Conservation (phyloP, 495 filamentous ascomycete genomes). For the Neurospora sp. region DNA sequence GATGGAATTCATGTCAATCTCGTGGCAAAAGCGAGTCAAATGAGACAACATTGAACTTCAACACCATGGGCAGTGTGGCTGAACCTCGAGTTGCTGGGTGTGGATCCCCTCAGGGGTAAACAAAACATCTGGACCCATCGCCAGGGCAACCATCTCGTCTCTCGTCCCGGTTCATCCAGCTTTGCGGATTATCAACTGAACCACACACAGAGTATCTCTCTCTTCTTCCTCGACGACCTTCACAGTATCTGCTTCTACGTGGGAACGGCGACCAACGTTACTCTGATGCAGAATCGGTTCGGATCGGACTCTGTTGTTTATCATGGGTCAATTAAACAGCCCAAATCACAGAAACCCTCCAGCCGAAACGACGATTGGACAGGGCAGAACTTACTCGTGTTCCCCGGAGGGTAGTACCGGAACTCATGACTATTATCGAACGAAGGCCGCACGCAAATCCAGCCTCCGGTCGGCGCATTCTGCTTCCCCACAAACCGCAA, state of each 20-base stretch:
- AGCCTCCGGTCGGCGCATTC: constrained; percentile 26
- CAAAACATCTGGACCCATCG: not conserved
- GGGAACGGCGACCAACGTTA: constrained; percentile 21
- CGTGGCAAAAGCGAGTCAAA: not conserved
- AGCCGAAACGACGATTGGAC: not conserved
- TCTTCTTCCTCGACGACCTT: not conserved
- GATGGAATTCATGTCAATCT: not conserved
- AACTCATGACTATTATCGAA: constrained; percentile 35
- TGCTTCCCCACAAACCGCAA: constrained; percentile 27
- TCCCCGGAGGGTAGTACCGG: constrained; percentile 35
- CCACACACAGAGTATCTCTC: not conserved
- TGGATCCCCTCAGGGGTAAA: not conserved
- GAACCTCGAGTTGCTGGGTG: not conserved
- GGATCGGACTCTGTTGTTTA: constrained; percentile 21
- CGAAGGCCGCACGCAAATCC: constrained; percentile 30
- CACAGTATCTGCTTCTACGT: not conserved
- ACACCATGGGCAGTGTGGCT: not conserved
- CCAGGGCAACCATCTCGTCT: not conserved
- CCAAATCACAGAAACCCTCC: not conserved
- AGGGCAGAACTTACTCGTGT: constrained; percentile 24
- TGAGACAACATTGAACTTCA: not conserved
- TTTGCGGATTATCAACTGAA: not conserved
- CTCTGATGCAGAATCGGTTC: constrained; percentile 26
- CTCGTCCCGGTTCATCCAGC: not conserved
- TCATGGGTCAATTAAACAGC: not conserved